Conservation (phyloP, 139 green algal species). For the Micractinium conductrix region DNA sequence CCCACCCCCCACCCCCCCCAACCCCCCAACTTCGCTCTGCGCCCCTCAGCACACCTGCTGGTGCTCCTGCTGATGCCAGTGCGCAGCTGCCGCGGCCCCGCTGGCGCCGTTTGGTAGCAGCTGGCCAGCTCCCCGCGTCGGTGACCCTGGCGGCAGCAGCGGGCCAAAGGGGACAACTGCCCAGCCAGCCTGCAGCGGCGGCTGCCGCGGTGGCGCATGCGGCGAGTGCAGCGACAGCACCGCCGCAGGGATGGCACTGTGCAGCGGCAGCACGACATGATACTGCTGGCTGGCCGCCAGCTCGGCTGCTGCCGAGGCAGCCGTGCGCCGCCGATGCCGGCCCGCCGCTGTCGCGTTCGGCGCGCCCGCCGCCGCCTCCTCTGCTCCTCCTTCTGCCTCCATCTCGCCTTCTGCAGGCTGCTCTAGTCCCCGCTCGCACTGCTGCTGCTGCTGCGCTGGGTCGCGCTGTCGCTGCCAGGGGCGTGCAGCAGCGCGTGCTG, state of each 20-base stretch:
- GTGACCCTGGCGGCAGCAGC: neutral
- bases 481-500: neutral
- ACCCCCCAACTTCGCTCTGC: too few relatives aligned
- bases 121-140: neutral
- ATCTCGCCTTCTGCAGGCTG: neutral
- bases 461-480: neutral
- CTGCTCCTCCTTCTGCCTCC: neutral
- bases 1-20: too few relatives aligned
- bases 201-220: neutral
- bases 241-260: neutral
- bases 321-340: too few relatives aligned
- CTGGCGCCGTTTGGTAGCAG: neutral
- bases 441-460: neutral
- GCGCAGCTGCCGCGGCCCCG: neutral
- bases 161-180: neutral
- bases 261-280: neutral
- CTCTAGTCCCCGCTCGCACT: neutral
- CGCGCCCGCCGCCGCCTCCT: neutral
- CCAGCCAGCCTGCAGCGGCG: neutral
- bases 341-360: neutral
- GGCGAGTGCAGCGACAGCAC: neutral
- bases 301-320: neutral
- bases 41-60: neutral
- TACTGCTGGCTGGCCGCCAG: neutral
- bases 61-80: slow-evolving; percentile 6